Percentiles rank a stretch among this genome's conserved stretches.
phyloP scores from a whole-genome alignment of 2,329 filamentous ascomycete genomes.

The Aspergillus sp. region DNA sequence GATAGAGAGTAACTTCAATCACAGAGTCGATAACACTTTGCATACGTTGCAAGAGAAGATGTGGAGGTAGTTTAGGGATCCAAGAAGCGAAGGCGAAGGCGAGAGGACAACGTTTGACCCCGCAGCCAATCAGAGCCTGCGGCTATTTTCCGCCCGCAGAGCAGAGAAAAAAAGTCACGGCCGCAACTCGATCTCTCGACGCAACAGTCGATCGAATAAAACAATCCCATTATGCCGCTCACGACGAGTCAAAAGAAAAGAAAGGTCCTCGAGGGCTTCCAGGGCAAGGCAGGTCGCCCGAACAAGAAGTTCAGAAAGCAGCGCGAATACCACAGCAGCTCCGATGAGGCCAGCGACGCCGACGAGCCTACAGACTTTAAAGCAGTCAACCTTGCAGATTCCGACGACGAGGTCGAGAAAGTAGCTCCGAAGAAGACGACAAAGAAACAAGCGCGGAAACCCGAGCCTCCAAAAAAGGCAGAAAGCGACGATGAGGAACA shows the following conservation, averaged over 20 bases:
- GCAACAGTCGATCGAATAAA: slow-evolving; percentile 4
- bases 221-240: slow-evolving; percentile 41
- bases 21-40: background rate
- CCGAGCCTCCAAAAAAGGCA: slow-evolving; percentile 21
- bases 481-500: slow-evolving; percentile 23
- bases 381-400: slow-evolving; percentile 56
- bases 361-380: slow-evolving; percentile 52
- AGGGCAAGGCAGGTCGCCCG: slow-evolving; percentile 55
- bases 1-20: background rate
- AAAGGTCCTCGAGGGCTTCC: slow-evolving; percentile 63
- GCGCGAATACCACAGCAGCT: slow-evolving; percentile 65
- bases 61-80: slow-evolving; percentile 20
- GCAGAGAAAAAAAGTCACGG: slow-evolving; percentile 29
- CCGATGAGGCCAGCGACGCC: slow-evolving; percentile 53
- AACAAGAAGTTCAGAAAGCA: slow-evolving; percentile 68
- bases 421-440: slow-evolving; percentile 28
- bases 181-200: slow-evolving; percentile 3
- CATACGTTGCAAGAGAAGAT: background rate
- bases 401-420: slow-evolving; percentile 43
- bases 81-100: slow-evolving; percentile 28
- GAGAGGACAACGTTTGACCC: slow-evolving; percentile 17
- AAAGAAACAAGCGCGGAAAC: slow-evolving; percentile 21
- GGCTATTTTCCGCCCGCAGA: slow-evolving; percentile 33
- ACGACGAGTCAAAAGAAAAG: slow-evolving; percentile 54
- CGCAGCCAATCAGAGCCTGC: slow-evolving; percentile 38